These are phyloP conservation scores for Colletotrichum orchidophilum DNA, from an alignment of 2,329 filamentous ascomycete genomes.

Conservation along the genomic window DNA sequence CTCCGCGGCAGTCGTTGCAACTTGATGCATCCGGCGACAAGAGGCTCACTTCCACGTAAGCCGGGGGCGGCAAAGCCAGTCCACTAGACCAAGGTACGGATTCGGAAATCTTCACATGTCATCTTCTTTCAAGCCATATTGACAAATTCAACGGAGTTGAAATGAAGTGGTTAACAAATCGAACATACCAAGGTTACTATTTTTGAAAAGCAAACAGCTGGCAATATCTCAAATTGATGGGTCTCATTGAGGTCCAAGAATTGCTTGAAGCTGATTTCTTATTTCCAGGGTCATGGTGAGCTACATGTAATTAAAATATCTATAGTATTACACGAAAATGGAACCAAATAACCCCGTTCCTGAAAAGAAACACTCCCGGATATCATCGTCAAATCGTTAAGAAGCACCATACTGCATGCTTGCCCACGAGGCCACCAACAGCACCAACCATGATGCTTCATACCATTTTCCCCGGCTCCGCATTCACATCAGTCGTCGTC, in stretches of 20 bases:
- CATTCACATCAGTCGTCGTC: slow-evolving; percentile 3
- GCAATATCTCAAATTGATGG: too few relatives aligned
- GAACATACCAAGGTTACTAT: neutral
- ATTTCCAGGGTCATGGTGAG: neutral
- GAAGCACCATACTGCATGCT: neutral
- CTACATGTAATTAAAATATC: neutral
- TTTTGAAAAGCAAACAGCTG: neutral
- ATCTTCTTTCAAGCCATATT: neutral
- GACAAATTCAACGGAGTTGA: neutral
- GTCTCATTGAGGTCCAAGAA: neutral
- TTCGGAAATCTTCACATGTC: neutral
- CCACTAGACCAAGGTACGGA: neutral
- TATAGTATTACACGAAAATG: neutral
- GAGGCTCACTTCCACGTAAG: neutral
- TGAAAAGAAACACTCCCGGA: neutral
- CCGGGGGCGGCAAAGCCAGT: neutral
- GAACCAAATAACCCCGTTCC: neutral
- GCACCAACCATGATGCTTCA: neutral
- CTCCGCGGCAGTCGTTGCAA: neutral
- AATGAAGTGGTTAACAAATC: too few relatives aligned
- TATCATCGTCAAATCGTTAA: neutral
- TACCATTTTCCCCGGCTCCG: neutral
- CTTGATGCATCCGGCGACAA: neutral
- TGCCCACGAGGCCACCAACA: neutral
- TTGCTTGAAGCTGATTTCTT: neutral